Conservation (phyloP, 2,329 filamentous ascomycete genomes). For the Sporothrix luriei region DNA sequence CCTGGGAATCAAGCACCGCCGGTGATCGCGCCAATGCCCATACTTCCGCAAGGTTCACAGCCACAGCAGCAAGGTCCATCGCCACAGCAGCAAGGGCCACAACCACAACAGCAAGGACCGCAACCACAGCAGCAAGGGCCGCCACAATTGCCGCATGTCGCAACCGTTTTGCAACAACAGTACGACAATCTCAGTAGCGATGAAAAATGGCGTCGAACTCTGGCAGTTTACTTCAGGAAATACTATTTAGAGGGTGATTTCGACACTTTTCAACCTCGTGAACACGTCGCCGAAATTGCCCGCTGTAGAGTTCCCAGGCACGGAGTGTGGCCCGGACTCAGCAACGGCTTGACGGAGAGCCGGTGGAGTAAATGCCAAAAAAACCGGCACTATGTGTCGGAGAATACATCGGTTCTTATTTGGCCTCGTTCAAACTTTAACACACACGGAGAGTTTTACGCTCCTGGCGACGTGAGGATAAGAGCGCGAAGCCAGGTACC, state of each 20-base stretch:
- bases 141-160: not conserved
- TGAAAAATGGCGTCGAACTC: not conserved
- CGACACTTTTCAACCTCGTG: accelerated
- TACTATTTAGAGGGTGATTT: not conserved
- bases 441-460: not conserved
- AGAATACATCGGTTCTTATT: not conserved
- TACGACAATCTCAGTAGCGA: not conserved
- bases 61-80: not conserved
- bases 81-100: not conserved
- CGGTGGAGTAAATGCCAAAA: not conserved
- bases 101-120: not conserved
- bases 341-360: not conserved
- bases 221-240: not conserved
- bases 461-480: not conserved
- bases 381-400: not conserved
- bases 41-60: not conserved
- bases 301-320: not conserved
- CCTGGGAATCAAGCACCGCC: too few species aligned
- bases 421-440: not conserved
- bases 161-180: too few species aligned
- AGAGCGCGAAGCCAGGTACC: not conserved
- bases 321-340: conserved; percentile 12
- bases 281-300: not conserved
- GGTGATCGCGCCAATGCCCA: too few species aligned
- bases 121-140: too few species aligned